Conservation (phyloP, 352 stramenopile genomes). For the Elongisporangium anandrum region DNA sequence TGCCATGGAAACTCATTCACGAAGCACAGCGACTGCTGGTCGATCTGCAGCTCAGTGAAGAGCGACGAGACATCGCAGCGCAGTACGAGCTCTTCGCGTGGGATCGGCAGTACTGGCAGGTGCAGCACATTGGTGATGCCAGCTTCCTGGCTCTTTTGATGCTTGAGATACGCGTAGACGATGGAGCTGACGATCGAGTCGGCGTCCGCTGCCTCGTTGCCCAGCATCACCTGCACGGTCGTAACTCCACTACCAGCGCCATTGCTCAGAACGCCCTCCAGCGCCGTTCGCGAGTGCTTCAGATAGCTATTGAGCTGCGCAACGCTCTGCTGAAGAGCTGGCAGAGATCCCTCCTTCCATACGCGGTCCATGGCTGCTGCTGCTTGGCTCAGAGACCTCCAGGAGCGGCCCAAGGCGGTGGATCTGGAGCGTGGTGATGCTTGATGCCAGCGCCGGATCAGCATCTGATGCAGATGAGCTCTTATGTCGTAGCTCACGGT, state of each 20-base stretch:
- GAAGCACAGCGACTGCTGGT: constrained; percentile 55
- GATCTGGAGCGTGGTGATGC: not conserved
- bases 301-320: not conserved
- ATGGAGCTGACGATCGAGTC: constrained; percentile 83
- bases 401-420: not conserved
- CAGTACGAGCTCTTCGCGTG: constrained; percentile 52
- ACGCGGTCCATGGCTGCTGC: not conserved
- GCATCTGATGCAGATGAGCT: not conserved
- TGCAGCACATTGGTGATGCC: constrained; percentile 14
- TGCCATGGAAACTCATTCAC: constrained; percentile 75
- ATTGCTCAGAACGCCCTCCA: not conserved
- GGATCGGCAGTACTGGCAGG: constrained; percentile 59
- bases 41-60: constrained; percentile 45
- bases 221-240: constrained; percentile 57
- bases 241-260: not conserved
- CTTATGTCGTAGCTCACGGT: not conserved
- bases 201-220: constrained; percentile 77
- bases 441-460: not conserved
- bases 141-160: constrained; percentile 8
- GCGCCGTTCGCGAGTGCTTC: not conserved
- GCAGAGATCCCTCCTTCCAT: not conserved
- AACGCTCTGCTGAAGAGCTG: not conserved
- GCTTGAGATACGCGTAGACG: constrained; percentile 49
- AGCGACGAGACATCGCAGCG: constrained; percentile 67
- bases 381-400: not conserved